These are phyloP conservation scores for Nepenthes alata DNA, from an alignment of 179 eudicot genomes.

Conservation along the genomic window DNA sequence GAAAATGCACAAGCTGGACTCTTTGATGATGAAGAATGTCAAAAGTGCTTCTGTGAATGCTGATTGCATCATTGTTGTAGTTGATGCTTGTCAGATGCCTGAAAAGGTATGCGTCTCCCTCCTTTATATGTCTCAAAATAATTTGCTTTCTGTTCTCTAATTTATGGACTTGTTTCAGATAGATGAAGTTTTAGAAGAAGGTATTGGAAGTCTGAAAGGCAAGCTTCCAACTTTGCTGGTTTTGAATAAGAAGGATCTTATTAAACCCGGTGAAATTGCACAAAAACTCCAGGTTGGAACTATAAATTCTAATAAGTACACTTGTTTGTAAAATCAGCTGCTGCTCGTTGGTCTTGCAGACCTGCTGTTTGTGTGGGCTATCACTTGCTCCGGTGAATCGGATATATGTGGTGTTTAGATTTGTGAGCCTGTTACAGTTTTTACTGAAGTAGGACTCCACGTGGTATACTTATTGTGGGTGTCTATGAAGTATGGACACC, in stretches of 20 bases:
- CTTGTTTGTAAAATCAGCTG: neutral
- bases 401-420: too few species aligned
- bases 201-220: constrained; percentile 48
- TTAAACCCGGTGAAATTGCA: constrained; percentile 95
- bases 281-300: constrained; percentile 65
- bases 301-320: neutral
- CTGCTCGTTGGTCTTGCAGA: neutral
- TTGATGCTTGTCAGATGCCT: constrained; percentile 75
- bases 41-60: constrained; percentile 78
- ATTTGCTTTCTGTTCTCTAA: constrained; percentile 2
- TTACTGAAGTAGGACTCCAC: too few species aligned
- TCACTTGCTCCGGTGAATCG: too few species aligned
- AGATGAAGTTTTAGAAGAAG: constrained; percentile 68
- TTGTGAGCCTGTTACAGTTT: too few species aligned
- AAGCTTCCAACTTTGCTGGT: constrained; percentile 72
- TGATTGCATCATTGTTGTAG: constrained; percentile 86
- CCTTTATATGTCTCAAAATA: neutral
- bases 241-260: constrained; percentile 87
- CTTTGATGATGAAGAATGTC: constrained; percentile 99
- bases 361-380: too few species aligned
- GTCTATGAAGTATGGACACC: too few species aligned
- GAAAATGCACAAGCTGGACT: constrained; percentile 84
- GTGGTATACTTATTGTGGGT: too few species aligned
- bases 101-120: constrained; percentile 39
- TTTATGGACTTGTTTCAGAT: constrained; percentile 29